These are phyloP conservation scores for Lanmaoa pseudosensibilis DNA, from an alignment of 768 basidiomycete species.

Conservation along the genomic window DNA sequence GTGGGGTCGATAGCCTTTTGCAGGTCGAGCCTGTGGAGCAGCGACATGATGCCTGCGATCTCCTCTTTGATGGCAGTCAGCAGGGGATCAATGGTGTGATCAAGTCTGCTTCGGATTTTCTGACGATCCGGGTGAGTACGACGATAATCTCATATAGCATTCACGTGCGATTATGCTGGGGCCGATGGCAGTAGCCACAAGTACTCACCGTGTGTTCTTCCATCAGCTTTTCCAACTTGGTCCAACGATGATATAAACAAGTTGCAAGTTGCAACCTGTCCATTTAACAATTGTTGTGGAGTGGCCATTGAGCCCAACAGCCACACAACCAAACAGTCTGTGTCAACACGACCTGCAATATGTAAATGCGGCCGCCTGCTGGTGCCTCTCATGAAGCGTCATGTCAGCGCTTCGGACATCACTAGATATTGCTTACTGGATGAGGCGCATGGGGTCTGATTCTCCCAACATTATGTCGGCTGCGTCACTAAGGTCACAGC, in stretches of 20 bases:
- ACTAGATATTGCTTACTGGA: too few species aligned
- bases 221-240: conserved; percentile 23
- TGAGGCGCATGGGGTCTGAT: too few species aligned
- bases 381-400: too few species aligned
- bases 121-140: conserved; percentile 6
- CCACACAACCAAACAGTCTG: conserved; percentile 70
- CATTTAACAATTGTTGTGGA: too few species aligned
- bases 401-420: too few species aligned
- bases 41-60: conserved; percentile 71
- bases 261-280: conserved; percentile 73
- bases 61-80: conserved; percentile 76
- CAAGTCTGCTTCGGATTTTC: conserved; percentile 41
- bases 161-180: conserved; percentile 59
- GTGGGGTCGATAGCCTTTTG: conserved; percentile 67
- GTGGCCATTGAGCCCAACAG: conserved; percentile 76
- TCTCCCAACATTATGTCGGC: too few species aligned
- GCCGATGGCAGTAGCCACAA: conserved; percentile 56
- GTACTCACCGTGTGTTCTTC: conserved; percentile 29
- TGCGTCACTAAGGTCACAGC: too few species aligned
- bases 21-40: conserved; percentile 85
- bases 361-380: too few species aligned
- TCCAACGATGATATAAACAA: conserved; percentile 46
- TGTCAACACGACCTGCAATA: conserved; percentile 56
- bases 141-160: background rate
- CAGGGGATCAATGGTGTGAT: conserved; percentile 61